Conservation (phyloP, 352 stramenopile species). For the Phytopythium ostracodes region DNA sequence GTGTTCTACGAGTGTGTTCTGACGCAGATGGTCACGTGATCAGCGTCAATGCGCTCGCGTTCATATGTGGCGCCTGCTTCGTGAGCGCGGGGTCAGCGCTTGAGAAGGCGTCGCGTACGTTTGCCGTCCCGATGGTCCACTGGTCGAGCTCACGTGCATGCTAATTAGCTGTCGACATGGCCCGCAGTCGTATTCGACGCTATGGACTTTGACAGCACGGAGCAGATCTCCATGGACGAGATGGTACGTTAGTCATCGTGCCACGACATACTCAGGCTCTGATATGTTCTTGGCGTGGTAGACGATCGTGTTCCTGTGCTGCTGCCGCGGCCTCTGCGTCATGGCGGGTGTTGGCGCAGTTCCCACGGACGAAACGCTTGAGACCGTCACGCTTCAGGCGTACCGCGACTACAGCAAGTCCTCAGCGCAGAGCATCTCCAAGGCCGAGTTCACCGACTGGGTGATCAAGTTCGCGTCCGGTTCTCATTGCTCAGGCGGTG, state of each 20-base stretch:
- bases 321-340: conserved; percentile 43
- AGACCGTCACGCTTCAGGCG: conserved; percentile 46
- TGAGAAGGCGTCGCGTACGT: conserved; percentile 41
- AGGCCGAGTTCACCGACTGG: conserved; percentile 61
- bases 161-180: not conserved
- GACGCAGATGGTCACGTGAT: not conserved
- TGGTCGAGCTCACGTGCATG: not conserved
- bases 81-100: conserved; percentile 35
- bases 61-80: conserved; percentile 54
- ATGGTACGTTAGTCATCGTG: conserved; percentile 33
- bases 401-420: conserved; percentile 60
- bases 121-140: not conserved
- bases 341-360: conserved; percentile 38
- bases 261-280: too few relatives aligned
- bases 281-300: conserved; percentile 8
- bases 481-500: too few relatives aligned
- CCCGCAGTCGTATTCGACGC: conserved; percentile 63
- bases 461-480: conserved; percentile 28
- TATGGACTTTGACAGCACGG: conserved; percentile 67
- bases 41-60: conserved; percentile 65
- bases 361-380: conserved; percentile 55
- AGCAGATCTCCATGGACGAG: conserved; percentile 76
- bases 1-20: not conserved
- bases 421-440: conserved; percentile 49
- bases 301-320: conserved; percentile 66